These are phyloP conservation scores for Paraphaeosphaeria minitans DNA, from an alignment of 2,329 filamentous ascomycete genomes.

Conservation along the genomic window DNA sequence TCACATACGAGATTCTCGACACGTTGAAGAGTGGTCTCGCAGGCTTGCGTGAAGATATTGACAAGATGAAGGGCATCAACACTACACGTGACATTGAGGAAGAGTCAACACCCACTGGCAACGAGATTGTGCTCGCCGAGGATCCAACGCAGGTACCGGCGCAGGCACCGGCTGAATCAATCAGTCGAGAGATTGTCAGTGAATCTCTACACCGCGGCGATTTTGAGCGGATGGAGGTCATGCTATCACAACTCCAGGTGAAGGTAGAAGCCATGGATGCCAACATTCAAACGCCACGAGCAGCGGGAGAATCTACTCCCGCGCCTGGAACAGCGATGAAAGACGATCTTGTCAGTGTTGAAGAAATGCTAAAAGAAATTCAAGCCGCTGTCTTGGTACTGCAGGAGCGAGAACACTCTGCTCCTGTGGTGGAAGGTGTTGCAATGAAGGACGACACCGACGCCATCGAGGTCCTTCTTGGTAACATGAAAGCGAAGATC, in stretches of 20 bases:
- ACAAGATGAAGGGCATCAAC: constrained; percentile 68
- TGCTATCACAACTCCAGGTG: constrained; percentile 80
- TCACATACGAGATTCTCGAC: constrained; percentile 88
- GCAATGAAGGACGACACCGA: constrained; percentile 83
- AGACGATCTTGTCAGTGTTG: constrained; percentile 57
- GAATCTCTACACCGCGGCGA: constrained; percentile 70
- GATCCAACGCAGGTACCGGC: constrained; percentile 50
- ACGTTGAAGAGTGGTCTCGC: constrained; percentile 83
- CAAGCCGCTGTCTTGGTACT: constrained; percentile 59
- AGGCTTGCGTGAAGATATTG: constrained; percentile 76
- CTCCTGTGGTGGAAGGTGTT: constrained; percentile 53
- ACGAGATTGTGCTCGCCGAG: constrained; percentile 57
- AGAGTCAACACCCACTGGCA: constrained; percentile 55
- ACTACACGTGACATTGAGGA: constrained; percentile 56
- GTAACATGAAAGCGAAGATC: constrained; percentile 85
- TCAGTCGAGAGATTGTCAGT: constrained; percentile 44
- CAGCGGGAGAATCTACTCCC: constrained; percentile 37
- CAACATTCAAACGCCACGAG: constrained; percentile 53
- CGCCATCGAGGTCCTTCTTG: constrained; percentile 86
- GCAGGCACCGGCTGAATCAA: constrained; percentile 34
- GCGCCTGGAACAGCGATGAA: constrained; percentile 52
- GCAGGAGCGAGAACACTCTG: constrained; percentile 34
- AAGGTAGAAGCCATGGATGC: constrained; percentile 81
- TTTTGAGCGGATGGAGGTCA: constrained; percentile 81
- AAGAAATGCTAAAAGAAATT: constrained; percentile 58